Evolutionary conservation across 169 alveolate species (phyloP), one percentile per base, ranked within the genome.

Genomic region (Plasmodium inui): DNA sequence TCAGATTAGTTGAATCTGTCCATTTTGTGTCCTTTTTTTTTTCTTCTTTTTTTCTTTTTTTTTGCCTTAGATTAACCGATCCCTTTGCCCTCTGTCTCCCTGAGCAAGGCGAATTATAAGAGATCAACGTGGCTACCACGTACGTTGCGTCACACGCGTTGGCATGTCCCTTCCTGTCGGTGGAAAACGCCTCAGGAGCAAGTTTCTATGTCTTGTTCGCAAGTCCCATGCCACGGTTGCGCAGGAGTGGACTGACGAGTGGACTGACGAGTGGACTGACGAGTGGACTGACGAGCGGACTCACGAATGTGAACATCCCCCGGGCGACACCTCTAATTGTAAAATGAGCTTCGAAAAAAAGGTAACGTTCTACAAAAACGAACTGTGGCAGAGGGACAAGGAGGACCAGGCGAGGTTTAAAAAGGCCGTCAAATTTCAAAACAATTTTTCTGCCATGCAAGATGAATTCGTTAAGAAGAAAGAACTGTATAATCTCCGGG

Each of bases 321-420:
- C 72, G 10, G 17, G 28, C 71, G 30, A 7, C 34, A 28, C 32
- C 26, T 19, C 74, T 5, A 72, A 84, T 71, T 17, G 30, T 39
- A 46, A 76, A 78, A 39, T 86, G 88, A 76, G 17, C 41, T 86
- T 86, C 44, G 81, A 86, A 22, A n/a, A 50, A 55, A 76, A 50
- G 46, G 88, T 28, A 86, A 86, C 26, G 67, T 34, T 34, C 55
- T 86, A 39, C 53, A 86, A 86, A 86, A 76, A 86, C 44, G 70
- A 26, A 28, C 78, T 86, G 30, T 34, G 39, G 28, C 93, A 78
- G 57, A 55, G 88, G 70, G 86, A 78, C 26, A 37, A 76, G 19
- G 86, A 78, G 41, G 93, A 86, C 8, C 34, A 76, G 37, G 86
- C 70, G 67, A 86, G 80, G 30, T 76, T 34, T 76, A 86, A 86